Base-by-base conservation (phyloP, 352 stramenopile species). In the Blastocystis sp. region DNA sequence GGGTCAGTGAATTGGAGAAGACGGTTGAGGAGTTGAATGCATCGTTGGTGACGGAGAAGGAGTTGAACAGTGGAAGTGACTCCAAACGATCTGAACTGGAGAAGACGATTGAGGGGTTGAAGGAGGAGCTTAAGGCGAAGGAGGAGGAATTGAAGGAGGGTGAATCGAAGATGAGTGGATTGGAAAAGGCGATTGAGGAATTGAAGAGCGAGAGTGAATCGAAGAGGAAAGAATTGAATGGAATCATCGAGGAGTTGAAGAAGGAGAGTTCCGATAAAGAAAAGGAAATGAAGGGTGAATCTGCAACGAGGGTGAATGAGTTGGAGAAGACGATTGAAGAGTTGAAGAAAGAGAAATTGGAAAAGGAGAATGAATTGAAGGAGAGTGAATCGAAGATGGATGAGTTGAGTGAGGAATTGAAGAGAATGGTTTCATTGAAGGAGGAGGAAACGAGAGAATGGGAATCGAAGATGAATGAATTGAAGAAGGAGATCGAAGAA, bases 181-280 rank as follows among this genome's bases (percentile, higher is more conserved):
- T 80, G 39, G 41, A 41, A 16, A 19, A 61, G 26, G 9, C 12
- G 2, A 60, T 80, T 0, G 39, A 80, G n/a, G 29, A 37, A 60
- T 63, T 80, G 51, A 51, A 80, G 69, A 80, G 37, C 24, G 50
- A 80, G 1, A 81, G 26, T 0, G 31, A 37, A 6, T 74, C 2
- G 13, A 33, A 74, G 16, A 33, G 45, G 63, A 74, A 33, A n/a
- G 63, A 74, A 74, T 74, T 24, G 26, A 21, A n/a, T n/a, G n/a
- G n/a, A n/a, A n/a, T n/a, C n/a, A n/a, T n/a, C 19, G 39, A 59
- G n/a, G 37, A 60, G 51, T 80, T 80, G 69, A 59, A 62, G 26
- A 41, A n/a, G 21, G 69, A 80, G 29, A 55, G 62, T 6, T 13
- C 9, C 19, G n/a, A 74, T 0, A 21, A 74, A 16, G 45, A 55